Evolutionary conservation across 106 monocot species (phyloP), one percentile per base, ranked within the genome.

Genomic region (Dendrobium catenatum): DNA sequence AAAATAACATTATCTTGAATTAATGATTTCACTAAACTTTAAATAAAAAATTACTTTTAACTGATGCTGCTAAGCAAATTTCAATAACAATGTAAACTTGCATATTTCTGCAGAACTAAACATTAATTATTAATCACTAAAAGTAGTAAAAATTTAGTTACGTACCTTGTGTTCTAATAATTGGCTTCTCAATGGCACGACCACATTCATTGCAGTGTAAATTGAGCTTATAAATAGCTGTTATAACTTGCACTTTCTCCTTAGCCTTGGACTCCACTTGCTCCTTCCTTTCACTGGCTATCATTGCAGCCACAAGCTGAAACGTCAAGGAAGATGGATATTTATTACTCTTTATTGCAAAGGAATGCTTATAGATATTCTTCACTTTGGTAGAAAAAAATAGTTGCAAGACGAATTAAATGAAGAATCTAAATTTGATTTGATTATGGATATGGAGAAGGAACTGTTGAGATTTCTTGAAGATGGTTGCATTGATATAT

Each of bases 141-240:
- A 54, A 18, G 58, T 13, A 18, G 20, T 61, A 61, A 61, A 16
- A 20, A 67, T 44, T 1, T 4, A 70, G 5, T 47, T 46, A 77
- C 10, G 22, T 22, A 89, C 91, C 89, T 61, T 83, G 78, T 26
- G 78, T 78, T 80, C 80, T 83, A 9, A 51, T 70, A 75, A 93
- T 79, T 9, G 77, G 58, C 74, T 87, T 87, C 86, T 88, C 85
- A 47, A 96, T 68, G 4, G 70, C 64, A 26, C 75, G 68, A 22
- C 84, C 90, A 20, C 96, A 96, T 77, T 86, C 84, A 4, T 77
- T 59, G 85, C 93, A 96, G 76, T 96, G 96, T 56, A 96, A 74
- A 42, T 91, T 78, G 68, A 93, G 85, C 44, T 87, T 96, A 81
- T 96, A 96, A 42, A 90, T 80, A 5, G 90, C 93, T 27, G 86